These are phyloP conservation scores for Tetracentron sinense DNA, from an alignment of 164 flowering plant genomes.

Conservation along the genomic window DNA sequence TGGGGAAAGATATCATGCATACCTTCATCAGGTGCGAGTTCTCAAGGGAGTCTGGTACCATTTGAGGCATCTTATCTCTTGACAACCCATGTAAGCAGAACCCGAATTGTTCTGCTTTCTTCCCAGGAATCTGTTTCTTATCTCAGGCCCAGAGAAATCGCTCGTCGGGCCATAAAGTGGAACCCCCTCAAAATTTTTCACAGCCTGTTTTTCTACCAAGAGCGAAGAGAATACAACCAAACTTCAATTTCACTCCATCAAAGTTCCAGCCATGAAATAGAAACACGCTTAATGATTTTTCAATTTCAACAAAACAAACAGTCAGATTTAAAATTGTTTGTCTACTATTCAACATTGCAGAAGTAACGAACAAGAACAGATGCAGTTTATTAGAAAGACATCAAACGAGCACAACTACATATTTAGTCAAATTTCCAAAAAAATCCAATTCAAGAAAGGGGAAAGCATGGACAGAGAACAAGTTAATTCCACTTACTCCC, in stretches of 20 bases:
- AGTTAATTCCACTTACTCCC: too few relatives aligned
- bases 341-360: too few relatives aligned
- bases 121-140: slow-evolving; percentile 48
- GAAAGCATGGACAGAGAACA: not conserved
- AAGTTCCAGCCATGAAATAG: not conserved
- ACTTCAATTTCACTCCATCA: slow-evolving; percentile 8
- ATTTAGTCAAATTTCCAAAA: too few relatives aligned
- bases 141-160: slow-evolving; percentile 53
- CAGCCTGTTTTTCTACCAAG: slow-evolving; percentile 53
- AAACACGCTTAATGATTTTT: not conserved
- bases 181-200: slow-evolving; percentile 63
- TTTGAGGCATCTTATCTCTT: slow-evolving; percentile 46
- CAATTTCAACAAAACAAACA: not conserved
- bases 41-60: slow-evolving; percentile 50
- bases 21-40: slow-evolving; percentile 71
- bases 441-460: too few relatives aligned
- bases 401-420: too few relatives aligned
- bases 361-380: too few relatives aligned
- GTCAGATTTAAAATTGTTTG: not conserved
- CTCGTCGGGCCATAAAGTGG: slow-evolving; percentile 59
- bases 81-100: slow-evolving; percentile 50
- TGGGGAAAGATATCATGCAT: not conserved
- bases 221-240: slow-evolving; percentile 18
- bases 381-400: too few relatives aligned
- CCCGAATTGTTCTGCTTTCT: slow-evolving; percentile 70